These are phyloP conservation scores for Ganoderma lingzhi DNA, from an alignment of 1,284 basidiomycete species.

Conservation along the genomic window DNA sequence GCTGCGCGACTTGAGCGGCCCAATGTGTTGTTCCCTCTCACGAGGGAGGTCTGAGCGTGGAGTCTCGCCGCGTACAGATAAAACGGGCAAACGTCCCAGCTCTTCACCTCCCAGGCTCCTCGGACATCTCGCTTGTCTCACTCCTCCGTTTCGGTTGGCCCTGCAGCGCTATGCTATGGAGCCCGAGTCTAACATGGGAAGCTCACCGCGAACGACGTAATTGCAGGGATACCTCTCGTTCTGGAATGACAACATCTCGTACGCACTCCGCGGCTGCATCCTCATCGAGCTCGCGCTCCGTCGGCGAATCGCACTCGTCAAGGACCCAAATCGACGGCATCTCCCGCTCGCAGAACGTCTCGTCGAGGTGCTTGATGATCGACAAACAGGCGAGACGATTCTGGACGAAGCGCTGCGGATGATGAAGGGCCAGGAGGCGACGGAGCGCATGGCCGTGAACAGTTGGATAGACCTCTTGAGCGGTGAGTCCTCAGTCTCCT, in stretches of 20 bases:
- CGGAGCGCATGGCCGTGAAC: conserved; percentile 87
- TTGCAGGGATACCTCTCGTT: conserved; percentile 92
- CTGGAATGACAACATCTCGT: conserved; percentile 99
- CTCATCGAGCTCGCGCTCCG: conserved; percentile 93
- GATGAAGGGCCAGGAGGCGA: conserved; percentile 78
- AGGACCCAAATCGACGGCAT: conserved; percentile 83
- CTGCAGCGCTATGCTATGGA: not conserved
- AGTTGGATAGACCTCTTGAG: conserved; percentile 94
- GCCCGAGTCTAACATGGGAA: not conserved
- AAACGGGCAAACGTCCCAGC: not conserved
- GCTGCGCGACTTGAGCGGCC: conserved; percentile 12
- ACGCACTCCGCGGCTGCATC: conserved; percentile 94
- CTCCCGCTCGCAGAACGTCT: conserved; percentile 83
- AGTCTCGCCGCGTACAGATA: not conserved
- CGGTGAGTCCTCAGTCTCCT: conserved; percentile 60
- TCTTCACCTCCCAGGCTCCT: not conserved
- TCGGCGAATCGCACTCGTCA: conserved; percentile 87
- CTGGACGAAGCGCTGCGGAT: conserved; percentile 95
- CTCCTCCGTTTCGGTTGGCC: conserved; percentile 2
- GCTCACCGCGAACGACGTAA: not conserved
- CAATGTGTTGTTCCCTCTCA: not conserved
- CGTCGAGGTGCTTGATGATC: conserved; percentile 91
- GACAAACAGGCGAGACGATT: conserved; percentile 93
- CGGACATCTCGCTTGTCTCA: not conserved
- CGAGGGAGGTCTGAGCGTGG: not conserved